Evolutionary conservation across 495 filamentous ascomycete genomes (phyloP).

Genomic region (Halenospora varia): DNA sequence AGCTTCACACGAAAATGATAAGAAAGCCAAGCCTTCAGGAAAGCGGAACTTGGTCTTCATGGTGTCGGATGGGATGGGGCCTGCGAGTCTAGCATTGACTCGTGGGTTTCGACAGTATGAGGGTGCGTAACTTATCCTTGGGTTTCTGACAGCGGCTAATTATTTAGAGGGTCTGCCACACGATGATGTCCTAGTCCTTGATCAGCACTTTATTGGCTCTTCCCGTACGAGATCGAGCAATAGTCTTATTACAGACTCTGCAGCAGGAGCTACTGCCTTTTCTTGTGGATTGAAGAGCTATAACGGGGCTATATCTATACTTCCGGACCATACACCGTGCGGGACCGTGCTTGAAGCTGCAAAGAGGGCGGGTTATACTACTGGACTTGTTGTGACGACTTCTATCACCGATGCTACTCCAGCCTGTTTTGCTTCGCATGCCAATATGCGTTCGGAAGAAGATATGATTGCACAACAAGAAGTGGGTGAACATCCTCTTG

Average conservation of each 20-base stretch:
- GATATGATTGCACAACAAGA: conserved; percentile 91
- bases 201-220: conserved; percentile 82
- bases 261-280: conserved; percentile 94
- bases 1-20: conserved; percentile 16
- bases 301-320: conserved; percentile 89
- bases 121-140: background rate
- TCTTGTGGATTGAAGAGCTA: conserved; percentile 90
- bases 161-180: conserved; percentile 52
- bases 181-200: conserved; percentile 71
- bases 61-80: conserved; percentile 98
- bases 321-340: conserved; percentile 80
- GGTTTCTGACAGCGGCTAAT: conserved; percentile 16
- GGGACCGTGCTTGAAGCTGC: conserved; percentile 95
- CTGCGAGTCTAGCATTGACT: conserved; percentile 81
- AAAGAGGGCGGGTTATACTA: conserved; percentile 84
- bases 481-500: conserved; percentile 80
- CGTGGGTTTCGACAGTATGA: conserved; percentile 70
- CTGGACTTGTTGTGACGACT: conserved; percentile 92
- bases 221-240: conserved; percentile 79
- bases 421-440: conserved; percentile 90
- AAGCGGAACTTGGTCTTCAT: conserved; percentile 97
- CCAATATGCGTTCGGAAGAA: conserved; percentile 70
- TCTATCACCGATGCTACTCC: conserved; percentile 97
- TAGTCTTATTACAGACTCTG: conserved; percentile 87
- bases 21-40: conserved; percentile 33